Evolutionary conservation across 257 asterid genomes (phyloP), one percentile per base, ranked within the genome.

Genomic region (Verbascum thapsus): DNA sequence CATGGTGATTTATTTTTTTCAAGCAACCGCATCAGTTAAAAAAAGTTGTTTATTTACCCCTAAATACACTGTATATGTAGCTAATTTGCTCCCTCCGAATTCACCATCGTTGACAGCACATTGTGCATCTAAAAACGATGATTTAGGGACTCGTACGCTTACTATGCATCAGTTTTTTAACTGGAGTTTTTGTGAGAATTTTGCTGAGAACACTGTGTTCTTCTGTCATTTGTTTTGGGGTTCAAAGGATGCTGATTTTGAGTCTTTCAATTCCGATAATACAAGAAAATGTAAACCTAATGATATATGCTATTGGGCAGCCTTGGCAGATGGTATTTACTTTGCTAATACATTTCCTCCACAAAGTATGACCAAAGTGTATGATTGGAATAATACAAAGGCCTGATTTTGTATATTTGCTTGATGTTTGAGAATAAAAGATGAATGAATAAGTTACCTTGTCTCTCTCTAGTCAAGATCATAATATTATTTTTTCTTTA

Each of bases 141-240:
- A n/a, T n/a, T n/a, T n/a, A 2, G 54, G 66, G 12, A 3, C 4
- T 18, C 54, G 26, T 5, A 40, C 15, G 9, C 37, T 43, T 13
- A 4, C 8, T 26, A 11, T 13, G 0, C 1, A 19, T 26, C 39
- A 60, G 8, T 6, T 7, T 23, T 40, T 60, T 6, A 4, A 20
- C 9, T 60, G 45, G 37, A 0, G 2, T 6, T 68, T 68, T 11
- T 1, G 35, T 0, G 26, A 32, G 18, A 58, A 15, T 4, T 6
- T 0, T 8, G 8, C 3, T 16, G 11, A 8, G 0, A 13, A 5
- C 1, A 59, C 67, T 3, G 1, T 49, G 30, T 68, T 37, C 43
- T 68, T 49, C 10, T 49, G 61, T 4, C 62, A 68, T 26, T 41
- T 51, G 0, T 58, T 22, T 61, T 59, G 62, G 67, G 37, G 16